Conservation (phyloP, 192 early-diverging fungal genomes). For the Spizellomyces sp. region DNA sequence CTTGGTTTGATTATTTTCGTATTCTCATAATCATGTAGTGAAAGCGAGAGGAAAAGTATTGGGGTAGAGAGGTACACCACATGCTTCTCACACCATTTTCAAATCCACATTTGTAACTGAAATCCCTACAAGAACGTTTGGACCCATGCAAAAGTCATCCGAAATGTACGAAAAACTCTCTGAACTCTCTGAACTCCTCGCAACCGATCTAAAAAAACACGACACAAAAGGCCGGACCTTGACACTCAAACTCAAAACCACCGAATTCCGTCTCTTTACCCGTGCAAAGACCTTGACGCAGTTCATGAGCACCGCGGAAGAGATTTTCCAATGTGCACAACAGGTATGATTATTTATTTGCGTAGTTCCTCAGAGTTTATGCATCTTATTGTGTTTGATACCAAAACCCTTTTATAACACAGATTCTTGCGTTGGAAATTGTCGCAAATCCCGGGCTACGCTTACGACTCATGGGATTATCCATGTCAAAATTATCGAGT, state of each 20-base stretch:
- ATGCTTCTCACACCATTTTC: no score
- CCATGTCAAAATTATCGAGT: conserved; percentile 30
- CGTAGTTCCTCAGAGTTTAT: no score
- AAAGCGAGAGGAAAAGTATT: conserved; percentile 51
- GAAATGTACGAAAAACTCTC: conserved; percentile 44
- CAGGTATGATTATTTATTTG: background rate
- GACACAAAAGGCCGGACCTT: conserved; percentile 47
- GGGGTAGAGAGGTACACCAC: conserved; percentile 46
- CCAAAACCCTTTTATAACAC: background rate
- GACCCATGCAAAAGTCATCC: conserved; percentile 26
- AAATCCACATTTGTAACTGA: no score
- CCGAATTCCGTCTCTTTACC: conserved; percentile 43
- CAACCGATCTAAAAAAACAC: conserved; percentile 42
- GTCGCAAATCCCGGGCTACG: conserved; percentile 33
- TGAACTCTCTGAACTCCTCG: conserved; percentile 45
- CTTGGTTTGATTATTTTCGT: background rate
- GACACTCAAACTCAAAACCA: conserved; percentile 48
- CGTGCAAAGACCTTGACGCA: conserved; percentile 44
- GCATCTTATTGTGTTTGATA: background rate
- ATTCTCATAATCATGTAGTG: conserved; percentile 2
- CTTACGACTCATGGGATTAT: conserved; percentile 54
- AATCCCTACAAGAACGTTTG: background rate
- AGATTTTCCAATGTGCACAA: conserved; percentile 7
- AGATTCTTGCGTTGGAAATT: conserved; percentile 48
- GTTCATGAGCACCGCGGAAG: conserved; percentile 4